A percentile compares a stretch with the other conserved stretches of the same genome.
phyloP scores from a whole-genome alignment of 352 stramenopile species.

The Globisporangium rhizosaccharum region DNA sequence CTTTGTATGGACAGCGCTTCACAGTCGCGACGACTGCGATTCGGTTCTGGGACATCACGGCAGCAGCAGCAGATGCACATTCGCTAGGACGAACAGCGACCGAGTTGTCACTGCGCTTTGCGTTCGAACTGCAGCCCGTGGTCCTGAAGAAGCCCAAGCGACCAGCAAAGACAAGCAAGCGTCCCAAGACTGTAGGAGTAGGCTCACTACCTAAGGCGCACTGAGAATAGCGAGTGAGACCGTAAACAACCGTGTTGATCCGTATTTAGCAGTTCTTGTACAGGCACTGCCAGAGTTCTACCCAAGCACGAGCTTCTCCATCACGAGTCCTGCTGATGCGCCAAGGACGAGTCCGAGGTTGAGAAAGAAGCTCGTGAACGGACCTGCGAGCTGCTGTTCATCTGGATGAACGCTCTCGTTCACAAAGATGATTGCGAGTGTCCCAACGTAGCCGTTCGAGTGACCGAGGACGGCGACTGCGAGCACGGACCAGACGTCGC shows the following conservation, averaged over 20 bases:
- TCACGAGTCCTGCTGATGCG: conserved; percentile 50
- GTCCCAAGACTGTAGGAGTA: background rate
- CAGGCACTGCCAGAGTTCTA: conserved; percentile 7
- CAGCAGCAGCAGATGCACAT: conserved; percentile 11
- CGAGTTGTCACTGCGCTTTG: conserved; percentile 11
- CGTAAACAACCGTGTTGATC: too few relatives aligned
- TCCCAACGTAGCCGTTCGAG: conserved; percentile 79
- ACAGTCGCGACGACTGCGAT: conserved; percentile 36
- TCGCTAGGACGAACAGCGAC: conserved; percentile 1
- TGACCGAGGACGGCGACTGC: conserved; percentile 64
- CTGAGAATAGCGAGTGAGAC: too few relatives aligned
- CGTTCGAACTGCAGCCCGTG: conserved; percentile 34
- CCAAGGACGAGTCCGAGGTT: conserved; percentile 82
- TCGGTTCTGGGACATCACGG: conserved; percentile 49
- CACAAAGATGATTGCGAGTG: conserved; percentile 77
- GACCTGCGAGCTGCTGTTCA: conserved; percentile 64
- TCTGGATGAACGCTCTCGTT: conserved; percentile 69
- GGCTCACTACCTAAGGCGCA: too few relatives aligned
- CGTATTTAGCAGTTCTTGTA: background rate
- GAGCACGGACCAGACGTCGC: conserved; percentile 67
- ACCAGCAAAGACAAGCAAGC: background rate
- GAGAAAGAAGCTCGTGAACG: conserved; percentile 83
- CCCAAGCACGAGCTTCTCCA: conserved; percentile 56
- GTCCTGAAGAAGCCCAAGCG: conserved; percentile 23
- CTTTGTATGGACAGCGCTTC: conserved; percentile 28